These are phyloP conservation scores for Coemansia sp. DNA, from an alignment of 192 early-diverging fungal species.

Conservation along the genomic window DNA sequence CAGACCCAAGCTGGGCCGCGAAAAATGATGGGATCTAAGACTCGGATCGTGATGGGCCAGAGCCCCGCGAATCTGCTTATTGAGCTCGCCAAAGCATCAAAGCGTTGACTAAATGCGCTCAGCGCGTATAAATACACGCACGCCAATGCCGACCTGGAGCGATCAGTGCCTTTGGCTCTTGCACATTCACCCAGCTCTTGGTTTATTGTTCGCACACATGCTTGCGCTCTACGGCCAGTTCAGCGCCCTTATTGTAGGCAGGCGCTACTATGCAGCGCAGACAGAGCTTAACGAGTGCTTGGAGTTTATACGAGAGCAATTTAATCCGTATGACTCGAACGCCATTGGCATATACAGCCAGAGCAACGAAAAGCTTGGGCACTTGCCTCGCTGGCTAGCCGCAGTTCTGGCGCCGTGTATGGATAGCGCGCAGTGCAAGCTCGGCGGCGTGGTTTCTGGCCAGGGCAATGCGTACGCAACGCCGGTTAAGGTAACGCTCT, in stretches of 20 bases:
- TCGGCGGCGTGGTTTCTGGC: conserved; percentile 22
- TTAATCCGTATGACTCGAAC: conserved; percentile 29
- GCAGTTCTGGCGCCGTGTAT: conserved; percentile 38
- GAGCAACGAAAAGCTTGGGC: conserved; percentile 16
- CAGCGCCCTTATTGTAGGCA: conserved; percentile 35
- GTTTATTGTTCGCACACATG: neutral
- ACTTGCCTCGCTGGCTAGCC: conserved; percentile 47
- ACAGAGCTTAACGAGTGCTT: conserved; percentile 8
- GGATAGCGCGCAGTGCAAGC: conserved; percentile 18
- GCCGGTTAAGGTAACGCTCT: conserved; percentile 15
- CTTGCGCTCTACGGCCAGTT: conserved; percentile 15
- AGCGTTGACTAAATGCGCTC: neutral
- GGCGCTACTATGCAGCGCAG: conserved; percentile 24
- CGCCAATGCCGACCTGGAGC: neutral
- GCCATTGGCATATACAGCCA: conserved; percentile 24
- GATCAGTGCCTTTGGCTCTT: too few species aligned
- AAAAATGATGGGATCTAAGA: conserved; percentile 8
- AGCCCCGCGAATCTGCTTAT: neutral
- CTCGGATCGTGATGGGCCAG: neutral
- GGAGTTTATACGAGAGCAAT: conserved; percentile 11
- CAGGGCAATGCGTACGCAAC: conserved; percentile 22
- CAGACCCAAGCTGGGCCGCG: too few species aligned
- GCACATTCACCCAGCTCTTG: neutral
- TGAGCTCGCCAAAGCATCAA: too few species aligned
- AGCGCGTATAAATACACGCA: neutral